Percentiles rank a stretch among this genome's conserved stretches.
Conservation (phyloP, 805 yeast genomes). For the Candida schatavii region DNA sequence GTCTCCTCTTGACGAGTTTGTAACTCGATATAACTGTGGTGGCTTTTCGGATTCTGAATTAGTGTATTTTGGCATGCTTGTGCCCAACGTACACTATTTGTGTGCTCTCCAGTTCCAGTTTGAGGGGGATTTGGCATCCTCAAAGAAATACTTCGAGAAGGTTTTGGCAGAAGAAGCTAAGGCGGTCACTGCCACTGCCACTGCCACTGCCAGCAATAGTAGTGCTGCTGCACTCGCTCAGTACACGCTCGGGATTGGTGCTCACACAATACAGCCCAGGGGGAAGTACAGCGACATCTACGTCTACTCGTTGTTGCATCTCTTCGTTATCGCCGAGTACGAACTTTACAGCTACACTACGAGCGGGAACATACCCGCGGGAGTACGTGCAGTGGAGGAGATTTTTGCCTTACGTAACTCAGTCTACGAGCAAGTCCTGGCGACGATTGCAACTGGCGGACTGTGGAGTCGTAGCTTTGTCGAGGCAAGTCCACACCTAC, state of each 20-base stretch:
- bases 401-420: neutral
- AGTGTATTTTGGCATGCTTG: conserved; percentile 29
- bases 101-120: conserved; percentile 40
- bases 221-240: conserved; percentile 12
- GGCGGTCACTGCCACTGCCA: conserved; percentile 4
- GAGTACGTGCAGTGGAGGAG: neutral
- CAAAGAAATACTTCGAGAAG: conserved; percentile 39
- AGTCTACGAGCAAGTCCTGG: neutral
- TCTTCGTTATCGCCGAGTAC: conserved; percentile 23
- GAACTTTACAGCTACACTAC: conserved; percentile 10
- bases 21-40: conserved; percentile 33
- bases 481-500: neutral
- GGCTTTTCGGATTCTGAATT: conserved; percentile 38
- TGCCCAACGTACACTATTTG: conserved; percentile 35
- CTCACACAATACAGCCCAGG: conserved; percentile 16
- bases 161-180: conserved; percentile 26
- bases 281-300: conserved; percentile 25
- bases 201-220: conserved; percentile 1
- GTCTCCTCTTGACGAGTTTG: conserved; percentile 27
- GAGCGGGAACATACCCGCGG: neutral
- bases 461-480: neutral
- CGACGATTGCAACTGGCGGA: neutral
- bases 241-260: conserved; percentile 22
- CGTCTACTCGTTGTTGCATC: conserved; percentile 27
- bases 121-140: conserved; percentile 30